Percentiles rank a stretch among this genome's conserved stretches.
Conservation (phyloP, 495 filamentous ascomycete species). For the Aspergillus bridgeri region DNA sequence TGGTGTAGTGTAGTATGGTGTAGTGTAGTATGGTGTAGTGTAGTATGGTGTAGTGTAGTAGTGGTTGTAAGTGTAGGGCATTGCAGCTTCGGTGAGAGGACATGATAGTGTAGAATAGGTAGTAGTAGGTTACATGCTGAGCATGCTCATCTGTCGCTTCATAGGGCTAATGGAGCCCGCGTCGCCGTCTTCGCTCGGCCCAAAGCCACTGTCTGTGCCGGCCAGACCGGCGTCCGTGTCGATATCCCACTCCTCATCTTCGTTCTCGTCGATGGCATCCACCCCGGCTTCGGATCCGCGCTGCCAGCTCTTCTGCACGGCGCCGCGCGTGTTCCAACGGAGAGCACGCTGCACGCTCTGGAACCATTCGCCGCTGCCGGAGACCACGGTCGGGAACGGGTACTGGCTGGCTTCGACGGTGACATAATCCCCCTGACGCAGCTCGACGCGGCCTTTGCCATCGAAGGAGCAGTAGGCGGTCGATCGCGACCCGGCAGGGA, state of each 20-base stretch:
- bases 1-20: too few species aligned
- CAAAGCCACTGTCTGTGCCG: conserved; percentile 48
- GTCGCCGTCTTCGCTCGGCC: conserved; percentile 61
- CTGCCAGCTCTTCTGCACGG: conserved; percentile 78
- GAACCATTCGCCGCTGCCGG: conserved; percentile 82
- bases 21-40: conserved; percentile 27
- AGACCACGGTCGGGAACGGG: conserved; percentile 90
- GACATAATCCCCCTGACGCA: conserved; percentile 87
- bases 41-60: conserved; percentile 31
- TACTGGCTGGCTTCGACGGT: conserved; percentile 92
- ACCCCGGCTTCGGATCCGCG: conserved; percentile 29
- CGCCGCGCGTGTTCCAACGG: conserved; percentile 87
- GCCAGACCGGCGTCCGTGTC: conserved; percentile 68
- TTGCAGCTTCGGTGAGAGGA: too few species aligned
- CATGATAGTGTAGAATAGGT: too few species aligned
- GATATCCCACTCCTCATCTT: conserved; percentile 64
- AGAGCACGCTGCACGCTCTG: conserved; percentile 86
- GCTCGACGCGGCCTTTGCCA: conserved; percentile 89
- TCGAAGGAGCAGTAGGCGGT: conserved; percentile 96
- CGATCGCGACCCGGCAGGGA: conserved; percentile 78
- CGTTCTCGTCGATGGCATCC: conserved; percentile 33
- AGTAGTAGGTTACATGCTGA: conserved; percentile 35
- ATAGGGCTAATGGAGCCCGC: conserved; percentile 58
- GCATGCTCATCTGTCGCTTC: conserved; percentile 64
- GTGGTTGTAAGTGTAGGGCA: too few species aligned